Base-by-base conservation (phyloP, 2,329 filamentous ascomycete species). In the Fusarium solani-melongenae region DNA sequence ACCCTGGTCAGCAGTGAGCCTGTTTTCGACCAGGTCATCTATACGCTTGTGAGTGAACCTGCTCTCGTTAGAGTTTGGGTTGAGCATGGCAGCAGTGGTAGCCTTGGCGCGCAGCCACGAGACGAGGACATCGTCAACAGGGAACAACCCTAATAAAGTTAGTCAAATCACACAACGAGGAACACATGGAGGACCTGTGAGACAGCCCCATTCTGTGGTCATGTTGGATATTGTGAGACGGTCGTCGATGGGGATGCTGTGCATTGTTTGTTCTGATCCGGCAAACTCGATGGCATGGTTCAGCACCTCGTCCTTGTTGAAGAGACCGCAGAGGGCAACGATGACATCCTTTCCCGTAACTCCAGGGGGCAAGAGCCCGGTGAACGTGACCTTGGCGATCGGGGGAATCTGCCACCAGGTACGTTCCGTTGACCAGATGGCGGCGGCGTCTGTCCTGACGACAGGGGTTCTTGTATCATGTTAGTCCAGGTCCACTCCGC, bases 291-390 rank as follows among this genome's bases (percentile, higher is more conserved):
- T 92, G 6, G 91, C 91, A 79, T 98, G 94, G 83, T 98, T 98
- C 15, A 98, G 87, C 0, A 98, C 96, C 51, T 98, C 94, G 75
- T 94, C 92, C 62, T 93, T 90, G 83, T 93, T 93, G 85, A 98
- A 97, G 0, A 98, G 84, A 1, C 93, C 94, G 76, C 94, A 97
- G 1, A 98, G 88, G 1, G 94, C 94, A 29, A 98, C 89, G 74
- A 98, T 98, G 14, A 98, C 93, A 81, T 98, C 96, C 83, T 99
- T 98, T 33, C 95, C 96, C 0, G 93, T 94, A 1, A 98, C 95
- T 12, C 95, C 95, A 1, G 86, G 84, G 0, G 94, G 95, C 8
- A 98, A 84, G 1, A 89, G 82, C 8, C 95, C 95, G 0, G 88
- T 93, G 12, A 98, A 87, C 0, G 89, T 95, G 27, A 98, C 89